These are phyloP conservation scores for Colletotrichum agaves DNA, from an alignment of 2,329 filamentous ascomycete genomes.

Conservation along the genomic window DNA sequence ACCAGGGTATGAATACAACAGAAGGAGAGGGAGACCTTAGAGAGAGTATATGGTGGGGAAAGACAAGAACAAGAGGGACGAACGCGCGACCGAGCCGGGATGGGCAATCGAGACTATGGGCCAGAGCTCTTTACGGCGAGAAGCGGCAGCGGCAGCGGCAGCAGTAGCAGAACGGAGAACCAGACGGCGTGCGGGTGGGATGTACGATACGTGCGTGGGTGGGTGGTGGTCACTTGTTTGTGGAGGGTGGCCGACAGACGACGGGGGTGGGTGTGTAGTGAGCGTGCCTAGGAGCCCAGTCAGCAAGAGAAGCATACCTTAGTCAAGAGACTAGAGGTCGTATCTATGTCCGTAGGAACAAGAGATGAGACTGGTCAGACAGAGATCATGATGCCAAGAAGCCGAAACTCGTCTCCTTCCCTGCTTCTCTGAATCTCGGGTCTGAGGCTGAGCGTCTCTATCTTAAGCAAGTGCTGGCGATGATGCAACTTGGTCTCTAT, in stretches of 20 bases:
- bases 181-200: constrained; percentile 17
- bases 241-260: constrained; percentile 35
- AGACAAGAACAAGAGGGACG: constrained; percentile 35
- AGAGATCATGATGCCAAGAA: constrained; percentile 32
- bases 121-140: constrained; percentile 23
- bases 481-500: background rate
- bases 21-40: background rate
- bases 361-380: constrained; percentile 2
- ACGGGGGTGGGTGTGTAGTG: constrained; percentile 27
- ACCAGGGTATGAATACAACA: constrained; percentile 20
- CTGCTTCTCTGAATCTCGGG: constrained; percentile 23
- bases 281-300: constrained; percentile 23
- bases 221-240: constrained; percentile 23
- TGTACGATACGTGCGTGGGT: constrained; percentile 9
- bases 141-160: background rate
- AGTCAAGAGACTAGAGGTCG: constrained; percentile 1
- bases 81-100: constrained; percentile 35
- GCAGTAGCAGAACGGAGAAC: constrained; percentile 3
- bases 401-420: constrained; percentile 17
- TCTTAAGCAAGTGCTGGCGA: background rate
- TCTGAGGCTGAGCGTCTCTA: constrained; percentile 8
- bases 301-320: constrained; percentile 14
- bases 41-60: constrained; percentile 30
- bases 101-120: constrained; percentile 26
- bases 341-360: constrained; percentile 3